These are phyloP conservation scores for Solanum acaule DNA, from an alignment of 257 asterid genomes.

Conservation along the genomic window DNA sequence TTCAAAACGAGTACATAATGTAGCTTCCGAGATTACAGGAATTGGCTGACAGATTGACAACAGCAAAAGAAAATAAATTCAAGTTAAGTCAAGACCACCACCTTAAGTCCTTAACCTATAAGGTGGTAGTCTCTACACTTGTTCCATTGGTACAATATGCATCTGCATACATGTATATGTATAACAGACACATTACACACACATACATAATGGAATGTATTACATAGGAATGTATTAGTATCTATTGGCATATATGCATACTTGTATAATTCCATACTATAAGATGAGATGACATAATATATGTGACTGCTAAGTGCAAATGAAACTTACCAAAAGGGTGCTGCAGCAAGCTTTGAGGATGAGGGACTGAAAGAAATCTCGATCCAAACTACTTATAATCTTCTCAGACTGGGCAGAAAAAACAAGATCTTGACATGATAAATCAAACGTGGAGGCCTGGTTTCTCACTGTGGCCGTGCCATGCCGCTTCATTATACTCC, in stretches of 20 bases:
- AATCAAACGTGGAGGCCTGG: slow-evolving; percentile 37
- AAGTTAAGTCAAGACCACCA: not conserved
- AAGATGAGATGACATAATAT: not conserved
- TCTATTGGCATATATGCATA: not conserved
- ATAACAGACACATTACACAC: not conserved
- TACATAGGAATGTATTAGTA: not conserved
- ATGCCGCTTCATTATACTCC: slow-evolving; percentile 31
- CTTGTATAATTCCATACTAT: not conserved
- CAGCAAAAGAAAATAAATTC: not conserved
- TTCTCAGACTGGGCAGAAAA: slow-evolving; percentile 23
- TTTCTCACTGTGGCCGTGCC: slow-evolving; percentile 46
- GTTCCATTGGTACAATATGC: not conserved
- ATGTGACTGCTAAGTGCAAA: not conserved
- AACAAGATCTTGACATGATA: slow-evolving; percentile 40
- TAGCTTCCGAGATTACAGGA: not conserved
- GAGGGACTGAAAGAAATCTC: slow-evolving; percentile 35
- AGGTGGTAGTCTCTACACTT: not conserved
- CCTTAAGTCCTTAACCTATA: not conserved
- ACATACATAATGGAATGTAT: not conserved
- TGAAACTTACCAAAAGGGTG: slow-evolving; percentile 42
- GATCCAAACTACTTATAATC: slow-evolving; percentile 28
- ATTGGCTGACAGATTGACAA: not conserved
- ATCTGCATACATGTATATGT: not conserved
- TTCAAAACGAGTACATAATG: not conserved
- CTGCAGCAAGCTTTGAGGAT: slow-evolving; percentile 28